Conservation (phyloP, 2,329 filamentous ascomycete genomes). For the Fusarium drepaniforme region DNA sequence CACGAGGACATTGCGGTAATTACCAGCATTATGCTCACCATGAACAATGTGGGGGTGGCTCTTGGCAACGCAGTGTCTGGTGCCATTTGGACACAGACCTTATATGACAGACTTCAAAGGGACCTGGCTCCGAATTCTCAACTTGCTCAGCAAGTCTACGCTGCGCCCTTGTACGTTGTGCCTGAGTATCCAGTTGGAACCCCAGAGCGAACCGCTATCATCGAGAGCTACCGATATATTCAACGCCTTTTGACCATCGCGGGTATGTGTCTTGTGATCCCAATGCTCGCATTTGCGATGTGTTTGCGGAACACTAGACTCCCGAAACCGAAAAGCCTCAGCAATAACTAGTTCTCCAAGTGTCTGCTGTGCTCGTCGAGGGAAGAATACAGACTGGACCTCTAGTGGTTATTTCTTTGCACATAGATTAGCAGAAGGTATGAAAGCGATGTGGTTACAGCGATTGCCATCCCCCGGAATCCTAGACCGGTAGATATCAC, state of each 20-base stretch:
- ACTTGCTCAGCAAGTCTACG: not conserved
- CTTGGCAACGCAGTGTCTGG: not conserved
- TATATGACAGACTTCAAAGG: not conserved
- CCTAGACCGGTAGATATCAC: too few relatives aligned
- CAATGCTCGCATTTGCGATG: not conserved
- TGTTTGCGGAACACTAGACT: not conserved
- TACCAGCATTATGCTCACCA: not conserved
- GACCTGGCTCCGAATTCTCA: not conserved
- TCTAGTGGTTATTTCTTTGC: too few relatives aligned
- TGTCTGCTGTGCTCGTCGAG: not conserved
- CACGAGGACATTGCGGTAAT: not conserved
- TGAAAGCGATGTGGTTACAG: too few relatives aligned
- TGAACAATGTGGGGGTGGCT: not conserved
- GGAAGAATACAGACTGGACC: not conserved
- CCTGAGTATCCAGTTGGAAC: not conserved
- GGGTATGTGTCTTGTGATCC: not conserved
- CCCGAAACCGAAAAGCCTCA: not conserved
- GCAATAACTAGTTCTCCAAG: not conserved
- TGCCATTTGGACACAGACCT: not conserved
- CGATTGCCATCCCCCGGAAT: too few relatives aligned
- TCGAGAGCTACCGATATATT: not conserved
- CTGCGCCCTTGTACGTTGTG: not conserved
- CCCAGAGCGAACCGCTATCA: not conserved
- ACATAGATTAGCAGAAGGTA: too few relatives aligned
- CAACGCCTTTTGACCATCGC: not conserved